Evolutionary conservation across 352 stramenopile species (phyloP).

Genomic region (Phytophthora macrochlamydospora): DNA sequence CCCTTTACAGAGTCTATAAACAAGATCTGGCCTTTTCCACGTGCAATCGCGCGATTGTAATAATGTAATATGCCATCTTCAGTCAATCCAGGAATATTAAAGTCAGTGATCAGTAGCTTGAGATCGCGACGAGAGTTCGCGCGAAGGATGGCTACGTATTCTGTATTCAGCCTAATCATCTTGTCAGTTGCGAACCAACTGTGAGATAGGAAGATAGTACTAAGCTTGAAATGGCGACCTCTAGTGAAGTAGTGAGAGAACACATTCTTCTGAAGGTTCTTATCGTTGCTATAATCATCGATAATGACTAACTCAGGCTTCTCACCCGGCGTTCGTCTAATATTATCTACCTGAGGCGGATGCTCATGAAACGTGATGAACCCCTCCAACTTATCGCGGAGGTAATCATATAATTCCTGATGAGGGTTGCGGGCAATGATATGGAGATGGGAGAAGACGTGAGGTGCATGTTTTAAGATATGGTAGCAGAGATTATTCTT

Average conservation of each 20-base stretch:
- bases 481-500: slow-evolving; percentile 11
- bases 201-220: neutral
- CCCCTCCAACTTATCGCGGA: slow-evolving; percentile 13
- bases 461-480: slow-evolving; percentile 2
- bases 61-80: slow-evolving; percentile 1
- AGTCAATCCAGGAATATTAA: neutral
- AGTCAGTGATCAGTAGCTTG: neutral
- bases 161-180: neutral
- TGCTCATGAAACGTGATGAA: slow-evolving; percentile 1
- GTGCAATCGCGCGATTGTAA: slow-evolving; percentile 9
- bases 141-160: neutral
- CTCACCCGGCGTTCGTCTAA: neutral
- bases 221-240: neutral
- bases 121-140: neutral
- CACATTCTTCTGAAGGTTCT: neutral
- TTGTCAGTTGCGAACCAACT: neutral
- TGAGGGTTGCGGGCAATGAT: slow-evolving; percentile 10
- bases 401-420: slow-evolving; percentile 13
- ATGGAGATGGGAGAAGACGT: neutral
- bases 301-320: neutral
- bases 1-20: slow-evolving; percentile 17
- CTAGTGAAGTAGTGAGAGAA: neutral
- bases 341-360: neutral
- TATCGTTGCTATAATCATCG: neutral
- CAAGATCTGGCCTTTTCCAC: slow-evolving; percentile 12